Evolutionary conservation across 768 basidiomycete species (phyloP), one percentile per base, ranked within the genome.

Genomic region (Leccinum disarticulatum): DNA sequence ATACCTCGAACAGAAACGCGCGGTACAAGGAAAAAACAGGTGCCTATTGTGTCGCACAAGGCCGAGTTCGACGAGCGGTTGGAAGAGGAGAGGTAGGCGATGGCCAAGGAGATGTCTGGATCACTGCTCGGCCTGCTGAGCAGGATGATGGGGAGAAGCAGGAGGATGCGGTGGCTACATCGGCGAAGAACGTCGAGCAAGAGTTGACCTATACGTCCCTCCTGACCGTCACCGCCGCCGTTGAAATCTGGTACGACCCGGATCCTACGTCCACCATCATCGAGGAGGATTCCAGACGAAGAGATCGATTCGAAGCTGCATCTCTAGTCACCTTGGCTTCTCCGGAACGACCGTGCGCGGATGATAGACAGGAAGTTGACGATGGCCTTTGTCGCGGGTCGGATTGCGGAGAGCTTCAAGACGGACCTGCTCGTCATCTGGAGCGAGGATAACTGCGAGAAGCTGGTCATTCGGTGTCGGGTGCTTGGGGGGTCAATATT

Each of bases 221-320:
- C 11, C 88, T 92, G 46, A 98, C 95, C 7, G 88, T 98, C 66
- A 98, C 95, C 0, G 87, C 93, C 3, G 90, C 93, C 11, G 94
- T 97, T 30, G 95, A 98, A 74, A 98, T 99, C 64, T 95, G 93
- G 87, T 98, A 97, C 68, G 97, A 99, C 71, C 97, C 97, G 0
- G 88, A 95, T 69, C 90, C 93, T 17, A 86, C 81, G 6, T 84
- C 90, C 0, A 98, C 97, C 30, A 89, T 96, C 74, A 97, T 99
- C 73, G 95, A 96, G 65, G 97, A 98, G 65, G 97, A 99, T 74
- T 71, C 97, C 97, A 6, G 97, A 98, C 67, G 95, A 98, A 70
- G 93, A 95, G 53, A 89, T 96, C 60, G 93, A 96, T 72, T 82
- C 85, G 19, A 96, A 96, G 69, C 77, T 97, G 3, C 89, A 93